Conservation (phyloP, 2,329 filamentous ascomycete species). For the Neopestalotiopsis sp. region DNA sequence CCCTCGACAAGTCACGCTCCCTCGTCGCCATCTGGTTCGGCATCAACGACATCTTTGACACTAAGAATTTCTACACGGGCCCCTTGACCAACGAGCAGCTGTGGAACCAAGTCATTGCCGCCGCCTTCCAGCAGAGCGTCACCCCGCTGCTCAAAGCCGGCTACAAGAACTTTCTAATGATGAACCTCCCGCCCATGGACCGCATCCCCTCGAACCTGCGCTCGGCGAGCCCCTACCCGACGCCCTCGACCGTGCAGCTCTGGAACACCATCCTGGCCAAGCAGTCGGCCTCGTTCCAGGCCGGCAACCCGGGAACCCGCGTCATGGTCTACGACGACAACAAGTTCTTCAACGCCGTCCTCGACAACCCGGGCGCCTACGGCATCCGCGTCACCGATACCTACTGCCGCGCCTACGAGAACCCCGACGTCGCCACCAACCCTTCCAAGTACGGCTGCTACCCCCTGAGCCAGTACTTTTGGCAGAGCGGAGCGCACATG, state of each 20-base stretch:
- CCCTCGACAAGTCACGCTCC: slow-evolving; percentile 28
- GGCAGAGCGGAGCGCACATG: slow-evolving; percentile 38
- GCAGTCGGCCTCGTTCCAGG: slow-evolving; percentile 41
- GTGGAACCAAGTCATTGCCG: slow-evolving; percentile 47
- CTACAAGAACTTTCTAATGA: slow-evolving; percentile 55
- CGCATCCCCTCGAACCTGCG: slow-evolving; percentile 45
- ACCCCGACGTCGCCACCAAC: slow-evolving; percentile 30
- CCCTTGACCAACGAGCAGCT: slow-evolving; percentile 48
- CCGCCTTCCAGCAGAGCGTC: slow-evolving; percentile 47
- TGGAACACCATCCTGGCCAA: slow-evolving; percentile 48
- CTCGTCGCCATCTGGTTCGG: slow-evolving; percentile 60
- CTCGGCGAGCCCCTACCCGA: slow-evolving; percentile 44
- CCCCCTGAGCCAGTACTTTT: slow-evolving; percentile 37
- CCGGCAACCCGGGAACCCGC: slow-evolving; percentile 24
- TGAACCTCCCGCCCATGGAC: slow-evolving; percentile 58
- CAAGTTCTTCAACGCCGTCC: slow-evolving; percentile 35
- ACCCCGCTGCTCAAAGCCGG: slow-evolving; percentile 52
- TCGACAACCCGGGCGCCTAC: slow-evolving; percentile 33
- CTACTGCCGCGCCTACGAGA: slow-evolving; percentile 33
- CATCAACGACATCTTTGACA: slow-evolving; percentile 62
- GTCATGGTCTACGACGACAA: slow-evolving; percentile 38
- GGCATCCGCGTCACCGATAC: slow-evolving; percentile 34
- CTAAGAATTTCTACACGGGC: slow-evolving; percentile 41
- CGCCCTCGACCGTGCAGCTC: slow-evolving; percentile 48
- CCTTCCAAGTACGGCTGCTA: slow-evolving; percentile 35